Base-by-base conservation (phyloP, 2,329 filamentous ascomycete genomes). In the Arthrobotrys iridis region DNA sequence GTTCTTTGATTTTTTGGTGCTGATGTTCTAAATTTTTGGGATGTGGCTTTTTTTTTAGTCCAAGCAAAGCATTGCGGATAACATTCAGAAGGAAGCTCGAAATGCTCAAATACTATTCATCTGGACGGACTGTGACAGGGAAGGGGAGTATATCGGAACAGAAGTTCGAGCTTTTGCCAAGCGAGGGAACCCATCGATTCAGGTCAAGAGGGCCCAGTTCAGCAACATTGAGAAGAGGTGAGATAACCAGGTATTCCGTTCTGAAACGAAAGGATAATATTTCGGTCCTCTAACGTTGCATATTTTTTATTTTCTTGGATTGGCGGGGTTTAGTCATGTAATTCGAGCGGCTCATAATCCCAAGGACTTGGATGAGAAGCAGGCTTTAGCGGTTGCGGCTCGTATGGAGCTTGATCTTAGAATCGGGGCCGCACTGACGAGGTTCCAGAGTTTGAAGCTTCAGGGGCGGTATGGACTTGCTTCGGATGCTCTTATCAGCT, bases 71-170 rank as follows among this genome's bases (percentile, higher is more conserved):
- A 90, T 99, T 77, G 93, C 93, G 7, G 86, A 89, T 30, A 99
- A 99, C 80, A 95, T 99, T 79, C 88, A 90, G 78, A 84, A 87
- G 0, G 90, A 96, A 82, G 94, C 95, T 15, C 87, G 87, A 74
- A 87, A 87, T 80, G 86, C 89, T n/a, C 87, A 86, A 65, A 88
- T 90, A 10, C 85, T 99, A 30, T 94, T 96, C 82, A 97, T 99
- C 79, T 99, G 95, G 95, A 99, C 95, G 0, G 95, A 99, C 86
- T 98, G 95, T 82, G 95, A 99, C 85, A 89, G 93, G 65, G 95
- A 99, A 85, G 95, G 95, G 35, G 95, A 99, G 82, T 91, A 98
- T 81, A 99, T 99, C 78, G 95, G 95, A 4, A 87, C 91, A 40
- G 94, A 99, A 82, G 94, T 99, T 75, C 89, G 93, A 46, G 87